Evolutionary conservation across 257 asterid genomes (phyloP), one percentile per base, ranked within the genome.

Genomic region (Nicotiana otophora): DNA sequence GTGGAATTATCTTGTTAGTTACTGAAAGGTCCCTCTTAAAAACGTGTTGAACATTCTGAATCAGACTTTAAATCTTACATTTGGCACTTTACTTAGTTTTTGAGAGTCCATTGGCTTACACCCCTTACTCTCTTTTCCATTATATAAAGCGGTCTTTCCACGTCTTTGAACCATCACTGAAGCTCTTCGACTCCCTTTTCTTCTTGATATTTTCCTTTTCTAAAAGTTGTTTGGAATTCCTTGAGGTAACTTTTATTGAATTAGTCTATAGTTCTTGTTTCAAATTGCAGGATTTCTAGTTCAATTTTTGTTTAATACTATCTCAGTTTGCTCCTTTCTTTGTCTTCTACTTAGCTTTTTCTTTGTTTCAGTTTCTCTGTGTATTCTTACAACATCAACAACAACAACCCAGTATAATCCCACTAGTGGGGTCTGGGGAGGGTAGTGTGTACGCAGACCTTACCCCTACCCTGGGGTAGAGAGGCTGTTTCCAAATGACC

Each of bases 81-180:
- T 39, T 70, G 60, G 60, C 82, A 82, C 86, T 84, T 86, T 84
- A 83, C 87, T 84, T 86, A 20, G 65, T 82, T 82, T 86, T 81
- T 75, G 69, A 82, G 82, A 72, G 78, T 66, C 79, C 58, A 53
- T 81, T 77, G 79, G 51, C 55, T 70, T 83, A 34, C 20, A 86
- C 72, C 64, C 74, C 70, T 76, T 15, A n/a, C 39, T 53, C 55
- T 51, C 5, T 46, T 42, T 53, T 30, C 39, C 79, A 72, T 72
- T 72, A 72, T 72, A 72, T 72, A 72, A 46, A 46, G 79, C 46
- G 79, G 61, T 46, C 39, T 30, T 72, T 7, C 36, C 39, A 46
- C 26, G 10, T 72, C 15, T 72, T 72, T 72, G 36, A 14, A 72
- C 61, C 61, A 72, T 72, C 78, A 72, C 31, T 46, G 57, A 16